Evolutionary conservation across 2,329 filamentous ascomycete genomes (phyloP).

Genomic region (Lecanicillium sp.): DNA sequence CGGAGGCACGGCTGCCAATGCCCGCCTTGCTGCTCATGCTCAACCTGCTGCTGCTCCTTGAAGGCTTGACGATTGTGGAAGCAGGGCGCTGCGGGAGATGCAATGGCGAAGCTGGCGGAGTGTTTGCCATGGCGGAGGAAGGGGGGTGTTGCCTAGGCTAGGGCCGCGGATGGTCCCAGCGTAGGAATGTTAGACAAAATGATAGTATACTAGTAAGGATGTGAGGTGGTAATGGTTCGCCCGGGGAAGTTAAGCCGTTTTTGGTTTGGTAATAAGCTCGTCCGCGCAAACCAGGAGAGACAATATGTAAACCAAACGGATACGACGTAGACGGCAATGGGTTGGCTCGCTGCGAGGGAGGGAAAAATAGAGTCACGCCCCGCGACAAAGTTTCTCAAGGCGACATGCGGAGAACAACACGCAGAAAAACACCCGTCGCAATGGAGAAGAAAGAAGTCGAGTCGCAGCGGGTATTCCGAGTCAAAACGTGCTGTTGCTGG

Average conservation of each 20-base stretch:
- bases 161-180: conserved; percentile 7
- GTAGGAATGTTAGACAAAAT: background rate
- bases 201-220: conserved; percentile 4
- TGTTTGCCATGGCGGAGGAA: conserved; percentile 49
- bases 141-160: conserved; percentile 9
- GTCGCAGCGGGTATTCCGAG: too few species aligned
- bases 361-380: too few species aligned
- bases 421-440: too few species aligned
- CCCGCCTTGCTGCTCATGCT: conserved; percentile 74
- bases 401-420: too few species aligned
- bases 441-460: too few species aligned
- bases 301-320: too few species aligned
- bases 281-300: too few species aligned
- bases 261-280: too few species aligned
- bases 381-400: too few species aligned
- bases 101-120: conserved; percentile 60
- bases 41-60: conserved; percentile 74
- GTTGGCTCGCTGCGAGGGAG: too few species aligned
- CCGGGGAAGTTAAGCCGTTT: too few species aligned
- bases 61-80: conserved; percentile 71
- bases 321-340: background rate
- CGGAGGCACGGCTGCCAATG: conserved; percentile 71
- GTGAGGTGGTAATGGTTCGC: background rate
- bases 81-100: conserved; percentile 57
- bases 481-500: too few species aligned